phyloP scores from a whole-genome alignment of 1,139 yeast genomes.

The Candida smagusa region DNA sequence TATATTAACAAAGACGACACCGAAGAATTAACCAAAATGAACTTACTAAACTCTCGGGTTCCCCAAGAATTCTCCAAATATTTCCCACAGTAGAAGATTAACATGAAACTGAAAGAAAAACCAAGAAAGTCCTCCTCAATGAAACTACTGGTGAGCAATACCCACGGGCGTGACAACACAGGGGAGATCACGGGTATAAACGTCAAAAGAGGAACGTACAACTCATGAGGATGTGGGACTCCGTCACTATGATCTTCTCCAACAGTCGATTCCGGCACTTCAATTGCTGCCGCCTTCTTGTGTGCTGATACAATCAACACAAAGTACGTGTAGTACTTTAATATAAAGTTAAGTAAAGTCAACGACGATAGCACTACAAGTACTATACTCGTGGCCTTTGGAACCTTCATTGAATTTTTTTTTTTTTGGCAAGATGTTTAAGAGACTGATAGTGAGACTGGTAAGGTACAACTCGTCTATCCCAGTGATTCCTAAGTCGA shows the following conservation, averaged over 20 bases:
- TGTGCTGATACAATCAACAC: constrained; percentile 29
- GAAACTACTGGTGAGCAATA: constrained; percentile 31
- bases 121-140: constrained; percentile 35
- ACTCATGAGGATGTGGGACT: constrained; percentile 40
- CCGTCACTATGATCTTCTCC: constrained; percentile 27
- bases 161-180: constrained; percentile 38
- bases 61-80: constrained; percentile 42
- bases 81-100: constrained; percentile 34
- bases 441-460: background rate
- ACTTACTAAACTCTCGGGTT: constrained; percentile 28
- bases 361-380: constrained; percentile 30
- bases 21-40: constrained; percentile 21
- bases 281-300: constrained; percentile 21
- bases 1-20: constrained; percentile 34
- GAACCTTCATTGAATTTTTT: constrained; percentile 27
- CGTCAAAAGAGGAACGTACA: constrained; percentile 38
- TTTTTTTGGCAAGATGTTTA: constrained; percentile 1
- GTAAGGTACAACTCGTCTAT: constrained; percentile 4
- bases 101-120: constrained; percentile 21
- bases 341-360: constrained; percentile 17
- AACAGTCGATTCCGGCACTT: constrained; percentile 19
- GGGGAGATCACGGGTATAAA: constrained; percentile 40
- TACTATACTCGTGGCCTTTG: constrained; percentile 33
- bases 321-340: constrained; percentile 20
- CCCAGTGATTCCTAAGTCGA: constrained; percentile 3